Evolutionary conservation across 208 protist species (phyloP), one percentile per base, ranked within the genome.

Genomic region (Leishmania tarentolae): DNA sequence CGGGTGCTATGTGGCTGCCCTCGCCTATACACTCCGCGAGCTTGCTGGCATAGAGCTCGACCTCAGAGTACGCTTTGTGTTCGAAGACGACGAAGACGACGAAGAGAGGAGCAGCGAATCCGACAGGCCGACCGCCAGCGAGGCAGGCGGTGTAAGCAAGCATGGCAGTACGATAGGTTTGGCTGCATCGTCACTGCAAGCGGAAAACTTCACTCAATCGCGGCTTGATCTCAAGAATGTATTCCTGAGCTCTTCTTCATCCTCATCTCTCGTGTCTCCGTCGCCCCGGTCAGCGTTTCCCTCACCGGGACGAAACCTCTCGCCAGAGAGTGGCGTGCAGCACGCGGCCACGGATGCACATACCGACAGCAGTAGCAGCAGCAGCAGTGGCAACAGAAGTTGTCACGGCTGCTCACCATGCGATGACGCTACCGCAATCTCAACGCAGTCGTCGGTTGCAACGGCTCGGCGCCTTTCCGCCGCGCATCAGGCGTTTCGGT

Each of bases 221-320:
- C 75, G 52, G n/a, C 53, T 63, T 28, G 57, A 63, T 24, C 50
- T 19, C 28, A 79, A 69, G 31, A 85, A 85, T 46, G 82, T 82
- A 13, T 85, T 85, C 28, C 78, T 85, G 52, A 82, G 77, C 77
- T 82, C 82, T 37, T 85, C 82, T 63, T 76, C 68, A 46, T 75
- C 75, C 59, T 78, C 74, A 37, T 73, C 69, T 28, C 35, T 21
- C 42, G 17, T 31, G 24, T 6, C 69, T 24, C 44, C 21, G 44
- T 52, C 69, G 35, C n/a, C 69, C 28, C 69, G 1, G 2, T 8
- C 65, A 70, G 65, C 65, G 65, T 44, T 35, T 28, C 65, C 11
- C 15, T n/a, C 35, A 35, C 28, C 65, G 46, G 21, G 2, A 44
- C 37, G 50, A 37, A 76, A 56, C 44, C 40, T 11, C 50, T 13